Evolutionary conservation across 139 green algal species (phyloP).

Genomic region (Tetradesmus obliquus): DNA sequence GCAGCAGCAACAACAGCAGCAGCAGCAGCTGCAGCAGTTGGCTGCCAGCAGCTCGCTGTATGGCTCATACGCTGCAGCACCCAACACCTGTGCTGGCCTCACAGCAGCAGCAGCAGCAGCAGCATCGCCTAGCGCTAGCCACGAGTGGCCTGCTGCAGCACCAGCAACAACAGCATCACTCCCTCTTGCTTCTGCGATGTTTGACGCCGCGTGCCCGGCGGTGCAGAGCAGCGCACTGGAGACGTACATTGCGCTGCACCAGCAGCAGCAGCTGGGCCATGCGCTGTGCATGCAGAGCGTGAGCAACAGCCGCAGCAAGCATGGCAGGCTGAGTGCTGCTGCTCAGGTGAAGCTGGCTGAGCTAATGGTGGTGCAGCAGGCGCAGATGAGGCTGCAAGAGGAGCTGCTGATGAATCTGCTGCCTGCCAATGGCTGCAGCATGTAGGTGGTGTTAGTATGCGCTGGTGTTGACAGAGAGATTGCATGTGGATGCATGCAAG

Average conservation of each 20-base stretch:
- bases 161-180: neutral
- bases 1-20: no score
- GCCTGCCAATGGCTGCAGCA: neutral
- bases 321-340: neutral
- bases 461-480: no score
- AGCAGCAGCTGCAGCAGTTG: no score
- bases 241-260: neutral
- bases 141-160: neutral
- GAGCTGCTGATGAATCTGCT: neutral
- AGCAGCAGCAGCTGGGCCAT: neutral
- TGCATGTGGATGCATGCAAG: no score
- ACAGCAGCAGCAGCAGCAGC: neutral
- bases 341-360: neutral
- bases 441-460: neutral
- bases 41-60: neutral
- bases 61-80: neutral
- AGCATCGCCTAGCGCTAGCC: neutral
- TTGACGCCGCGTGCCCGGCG: neutral
- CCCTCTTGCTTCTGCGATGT: neutral
- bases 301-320: neutral
- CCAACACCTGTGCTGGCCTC: neutral
- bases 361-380: neutral
- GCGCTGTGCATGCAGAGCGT: neutral
- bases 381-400: neutral
- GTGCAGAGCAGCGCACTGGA: neutral